Evolutionary conservation across 257 asterid species (phyloP).

Genomic region (Solanum infundibuliforme): DNA sequence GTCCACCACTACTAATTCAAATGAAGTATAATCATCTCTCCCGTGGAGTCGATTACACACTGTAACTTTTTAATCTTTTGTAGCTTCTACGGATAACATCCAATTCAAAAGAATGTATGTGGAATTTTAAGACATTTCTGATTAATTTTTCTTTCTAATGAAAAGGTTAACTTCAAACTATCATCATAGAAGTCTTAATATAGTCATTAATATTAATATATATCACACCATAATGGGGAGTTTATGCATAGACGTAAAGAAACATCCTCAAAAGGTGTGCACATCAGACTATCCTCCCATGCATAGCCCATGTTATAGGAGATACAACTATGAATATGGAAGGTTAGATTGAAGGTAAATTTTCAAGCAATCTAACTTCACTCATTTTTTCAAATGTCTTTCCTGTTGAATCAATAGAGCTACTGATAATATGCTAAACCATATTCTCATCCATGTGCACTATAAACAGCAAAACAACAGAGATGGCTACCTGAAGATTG

Average conservation of each 20-base stretch:
- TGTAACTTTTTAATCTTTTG: neutral
- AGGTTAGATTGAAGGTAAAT: neutral
- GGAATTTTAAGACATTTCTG: neutral
- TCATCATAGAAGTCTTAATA: neutral
- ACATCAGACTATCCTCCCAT: neutral
- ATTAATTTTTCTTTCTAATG: neutral
- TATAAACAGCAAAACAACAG: neutral
- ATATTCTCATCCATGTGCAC: neutral
- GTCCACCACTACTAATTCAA: neutral
- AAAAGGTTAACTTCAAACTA: neutral
- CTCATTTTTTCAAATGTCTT: neutral
- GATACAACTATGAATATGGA: neutral
- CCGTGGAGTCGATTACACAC: neutral
- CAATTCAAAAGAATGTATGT: neutral
- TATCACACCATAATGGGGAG: neutral
- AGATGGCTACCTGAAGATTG: slow-evolving; percentile 59
- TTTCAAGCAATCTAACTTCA: neutral
- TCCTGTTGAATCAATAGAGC: neutral
- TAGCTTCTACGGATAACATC: neutral
- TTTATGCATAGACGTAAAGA: neutral
- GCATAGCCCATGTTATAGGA: neutral
- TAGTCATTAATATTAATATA: neutral
- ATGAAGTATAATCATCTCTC: neutral
- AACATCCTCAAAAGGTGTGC: neutral
- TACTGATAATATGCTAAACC: neutral